Percentiles rank a stretch among this genome's conserved stretches.
phyloP scores from a whole-genome alignment of 129 eudicot species.

The Centrapalus pauciflorus region DNA sequence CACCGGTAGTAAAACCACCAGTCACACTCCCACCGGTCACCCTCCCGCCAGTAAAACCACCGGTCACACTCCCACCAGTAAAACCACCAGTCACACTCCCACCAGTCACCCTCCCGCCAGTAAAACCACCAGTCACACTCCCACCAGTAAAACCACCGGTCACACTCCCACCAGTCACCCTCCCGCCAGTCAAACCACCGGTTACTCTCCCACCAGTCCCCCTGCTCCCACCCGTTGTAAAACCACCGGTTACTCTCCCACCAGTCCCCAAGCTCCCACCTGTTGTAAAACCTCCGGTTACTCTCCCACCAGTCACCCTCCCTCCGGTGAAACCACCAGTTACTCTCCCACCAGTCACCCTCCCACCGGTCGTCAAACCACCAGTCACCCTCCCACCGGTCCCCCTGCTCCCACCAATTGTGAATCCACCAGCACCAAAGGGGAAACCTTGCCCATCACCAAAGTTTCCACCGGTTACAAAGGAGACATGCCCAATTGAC shows the following conservation, averaged over 20 bases:
- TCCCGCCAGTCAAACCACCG: slow-evolving; percentile 11
- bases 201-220: slow-evolving; percentile 20
- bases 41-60: slow-evolving; percentile 1
- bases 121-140: slow-evolving; percentile 17
- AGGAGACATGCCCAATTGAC: slow-evolving; percentile 59
- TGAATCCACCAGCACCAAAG: slow-evolving; percentile 21
- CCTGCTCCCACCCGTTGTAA: neutral
- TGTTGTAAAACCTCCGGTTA: neutral
- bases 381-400: neutral
- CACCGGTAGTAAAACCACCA: neutral
- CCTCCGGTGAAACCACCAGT: slow-evolving; percentile 6
- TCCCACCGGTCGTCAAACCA: neutral
- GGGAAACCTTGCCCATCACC: slow-evolving; percentile 43
- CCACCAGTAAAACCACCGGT: slow-evolving; percentile 16
- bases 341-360: neutral
- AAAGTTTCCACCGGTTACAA: neutral
- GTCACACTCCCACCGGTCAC: neutral
- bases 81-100: slow-evolving; percentile 8
- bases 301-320: neutral
- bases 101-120: slow-evolving; percentile 12
- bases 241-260: neutral
- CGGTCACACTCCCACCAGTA: neutral
- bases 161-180: neutral
- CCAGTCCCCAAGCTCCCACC: neutral
- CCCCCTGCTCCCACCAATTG: neutral